A percentile compares a stretch with the other conserved stretches of the same genome.
Evolutionary conservation across 441 rosid species (phyloP).

Genomic region (Aleurites moluccanus): DNA sequence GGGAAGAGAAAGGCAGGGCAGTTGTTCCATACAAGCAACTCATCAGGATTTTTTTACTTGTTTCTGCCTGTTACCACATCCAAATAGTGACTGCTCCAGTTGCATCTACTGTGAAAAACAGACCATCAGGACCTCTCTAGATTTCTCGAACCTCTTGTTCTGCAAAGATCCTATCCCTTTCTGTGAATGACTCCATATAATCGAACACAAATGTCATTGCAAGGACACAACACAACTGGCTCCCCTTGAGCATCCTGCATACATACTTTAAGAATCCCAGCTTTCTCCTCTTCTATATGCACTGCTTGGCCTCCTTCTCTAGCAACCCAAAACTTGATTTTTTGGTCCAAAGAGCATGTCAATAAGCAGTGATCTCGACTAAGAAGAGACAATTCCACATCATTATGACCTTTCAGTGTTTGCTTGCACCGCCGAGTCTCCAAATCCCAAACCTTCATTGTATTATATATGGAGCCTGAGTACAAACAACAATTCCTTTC

Average conservation of each 20-base stretch:
- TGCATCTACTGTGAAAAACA: neutral
- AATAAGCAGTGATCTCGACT: neutral
- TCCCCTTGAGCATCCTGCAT: neutral
- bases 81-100: neutral
- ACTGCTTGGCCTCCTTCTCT: neutral
- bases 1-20: too few relatives aligned
- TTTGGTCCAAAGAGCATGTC: neutral
- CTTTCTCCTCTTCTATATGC: neutral
- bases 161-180: conserved; percentile 5
- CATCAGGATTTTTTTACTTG: too few relatives aligned
- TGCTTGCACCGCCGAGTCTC: too few relatives aligned
- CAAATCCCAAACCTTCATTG: conserved; percentile 7
- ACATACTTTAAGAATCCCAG: neutral
- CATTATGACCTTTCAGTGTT: too few relatives aligned
- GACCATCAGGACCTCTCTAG: neutral
- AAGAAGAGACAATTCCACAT: conserved; percentile 9
- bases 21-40: too few relatives aligned
- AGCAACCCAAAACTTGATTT: neutral
- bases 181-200: neutral
- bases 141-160: neutral
- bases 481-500: neutral
- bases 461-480: neutral
- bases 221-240: neutral
- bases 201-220: neutral
- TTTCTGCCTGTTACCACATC: neutral